Evolutionary conservation across 2,329 filamentous ascomycete genomes (phyloP), one percentile per base, ranked within the genome.

Genomic region (Xylaria sp.): DNA sequence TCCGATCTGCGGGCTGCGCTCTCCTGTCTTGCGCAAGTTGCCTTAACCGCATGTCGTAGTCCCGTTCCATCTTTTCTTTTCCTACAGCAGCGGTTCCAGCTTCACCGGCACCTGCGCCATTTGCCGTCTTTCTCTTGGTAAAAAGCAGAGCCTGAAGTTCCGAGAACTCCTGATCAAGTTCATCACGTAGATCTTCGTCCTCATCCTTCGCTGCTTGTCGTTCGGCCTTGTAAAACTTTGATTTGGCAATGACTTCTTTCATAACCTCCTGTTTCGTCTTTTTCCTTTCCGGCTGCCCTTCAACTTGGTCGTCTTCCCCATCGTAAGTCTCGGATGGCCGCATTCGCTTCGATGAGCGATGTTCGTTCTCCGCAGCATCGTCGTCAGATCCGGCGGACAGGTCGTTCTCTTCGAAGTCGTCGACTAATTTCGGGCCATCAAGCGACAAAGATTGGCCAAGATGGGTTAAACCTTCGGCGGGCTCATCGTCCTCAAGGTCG

Each of bases 231-330:
- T 97, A 84, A 58, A 90, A 80, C 70, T 99, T 99, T 1, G 93
- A 97, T 74, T 99, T 99, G 56, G 92, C 91, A 62, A 99, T 97
- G 57, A 99, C 82, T 72, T 99, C 95, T 67, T 96, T 89, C 91
- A 97, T 97, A 45, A 99, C 90, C 72, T 99, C 94, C 49, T 94
- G 90, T 75, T 97, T 97, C 2, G 88, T 88, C 77, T 97, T 99
- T 73, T 96, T 97, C 54, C 88, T 83, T 65, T 93, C 89, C 0
- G 91, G 92, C 59, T 87, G 76, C 18, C 79, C 79, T 34, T 79
- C 78, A 4, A 75, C 76, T 0, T 78, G 78, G 5, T 77, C 78
- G 2, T 74, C 76, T 2, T 77, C 79, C n/a, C 74, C 76, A 5
- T 78, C 78, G 4, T 74, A 78, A 2, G 77, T 79, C 46, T 78